Percentiles rank a stretch among this genome's conserved stretches.
phyloP scores from a whole-genome alignment of 352 stramenopile species.

The Pythium plurisporium region DNA sequence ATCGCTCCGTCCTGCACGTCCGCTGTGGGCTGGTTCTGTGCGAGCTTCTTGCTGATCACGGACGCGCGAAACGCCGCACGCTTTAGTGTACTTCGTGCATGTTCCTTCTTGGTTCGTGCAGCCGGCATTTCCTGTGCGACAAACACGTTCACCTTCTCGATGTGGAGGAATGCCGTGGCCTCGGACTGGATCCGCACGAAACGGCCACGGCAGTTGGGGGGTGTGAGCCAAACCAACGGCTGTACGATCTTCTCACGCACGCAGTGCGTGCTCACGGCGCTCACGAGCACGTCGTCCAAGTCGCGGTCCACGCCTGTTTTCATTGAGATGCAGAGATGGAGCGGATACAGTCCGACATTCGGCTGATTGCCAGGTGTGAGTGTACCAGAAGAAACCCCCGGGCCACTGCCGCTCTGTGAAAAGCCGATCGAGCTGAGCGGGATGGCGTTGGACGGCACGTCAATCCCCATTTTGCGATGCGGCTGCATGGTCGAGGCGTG shows the following conservation, averaged over 20 bases:
- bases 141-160: slow-evolving; percentile 56
- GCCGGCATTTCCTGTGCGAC: slow-evolving; percentile 27
- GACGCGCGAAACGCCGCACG: slow-evolving; percentile 54
- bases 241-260: slow-evolving; percentile 24
- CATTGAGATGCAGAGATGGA: slow-evolving; percentile 61
- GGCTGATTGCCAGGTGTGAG: slow-evolving; percentile 10
- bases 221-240: slow-evolving; percentile 41
- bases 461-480: slow-evolving; percentile 10
- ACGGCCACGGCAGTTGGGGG: slow-evolving; percentile 45
- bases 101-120: slow-evolving; percentile 2
- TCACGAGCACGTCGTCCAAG: slow-evolving; percentile 51
- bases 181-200: slow-evolving; percentile 62
- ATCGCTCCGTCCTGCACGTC: too few species aligned
- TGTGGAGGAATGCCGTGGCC: slow-evolving; percentile 42
- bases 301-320: slow-evolving; percentile 54
- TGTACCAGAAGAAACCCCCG: not conserved
- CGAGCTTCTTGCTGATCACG: slow-evolving; percentile 26
- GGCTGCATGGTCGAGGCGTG: not conserved
- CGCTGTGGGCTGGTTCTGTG: not conserved
- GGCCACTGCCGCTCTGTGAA: slow-evolving; percentile 7
- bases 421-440: slow-evolving; percentile 13
- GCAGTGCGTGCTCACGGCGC: slow-evolving; percentile 39
- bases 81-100: slow-evolving; percentile 28
- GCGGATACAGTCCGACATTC: slow-evolving; percentile 31
- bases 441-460: slow-evolving; percentile 7